These are phyloP conservation scores for Prunus mume DNA, from an alignment of 306 rosid genomes.

Conservation along the genomic window DNA sequence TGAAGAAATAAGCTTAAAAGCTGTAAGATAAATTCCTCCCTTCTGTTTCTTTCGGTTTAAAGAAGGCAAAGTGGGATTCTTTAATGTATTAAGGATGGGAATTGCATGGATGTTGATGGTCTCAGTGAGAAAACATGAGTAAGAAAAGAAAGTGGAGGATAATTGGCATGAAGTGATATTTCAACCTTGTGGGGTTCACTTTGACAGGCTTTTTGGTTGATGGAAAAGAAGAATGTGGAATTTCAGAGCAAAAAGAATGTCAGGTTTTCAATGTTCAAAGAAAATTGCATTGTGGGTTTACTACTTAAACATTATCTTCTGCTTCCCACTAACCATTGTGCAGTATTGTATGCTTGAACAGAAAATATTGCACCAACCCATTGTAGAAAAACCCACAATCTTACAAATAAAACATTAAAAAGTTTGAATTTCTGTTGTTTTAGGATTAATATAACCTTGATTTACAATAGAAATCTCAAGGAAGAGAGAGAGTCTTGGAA, in stretches of 20 bases:
- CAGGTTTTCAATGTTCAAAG: slow-evolving; percentile 39
- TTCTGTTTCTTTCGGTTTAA: slow-evolving; percentile 12
- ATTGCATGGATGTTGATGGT: slow-evolving; percentile 48
- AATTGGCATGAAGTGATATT: slow-evolving; percentile 25
- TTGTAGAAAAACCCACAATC: neutral
- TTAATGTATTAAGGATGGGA: slow-evolving; percentile 13
- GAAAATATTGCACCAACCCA: slow-evolving; percentile 28
- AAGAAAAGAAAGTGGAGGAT: slow-evolving; percentile 31
- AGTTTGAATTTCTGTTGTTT: neutral
- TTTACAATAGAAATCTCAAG: neutral
- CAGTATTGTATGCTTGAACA: slow-evolving; percentile 21
- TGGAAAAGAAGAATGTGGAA: slow-evolving; percentile 51
- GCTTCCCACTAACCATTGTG: slow-evolving; percentile 48
- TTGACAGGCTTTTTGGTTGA: slow-evolving; percentile 42
- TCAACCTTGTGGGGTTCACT: slow-evolving; percentile 72
- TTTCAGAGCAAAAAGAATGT: slow-evolving; percentile 43
- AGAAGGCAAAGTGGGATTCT: slow-evolving; percentile 23
- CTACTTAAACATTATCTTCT: slow-evolving; percentile 48
- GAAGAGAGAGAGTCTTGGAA: neutral
- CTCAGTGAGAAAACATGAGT: neutral
- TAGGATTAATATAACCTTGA: neutral
- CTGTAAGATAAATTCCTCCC: slow-evolving; percentile 1
- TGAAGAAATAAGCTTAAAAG: slow-evolving; percentile 5
- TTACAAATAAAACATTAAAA: neutral
- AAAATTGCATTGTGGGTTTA: slow-evolving; percentile 24